Conservation (phyloP, 1,139 yeast genomes). For the Diutina scorzettiae region DNA sequence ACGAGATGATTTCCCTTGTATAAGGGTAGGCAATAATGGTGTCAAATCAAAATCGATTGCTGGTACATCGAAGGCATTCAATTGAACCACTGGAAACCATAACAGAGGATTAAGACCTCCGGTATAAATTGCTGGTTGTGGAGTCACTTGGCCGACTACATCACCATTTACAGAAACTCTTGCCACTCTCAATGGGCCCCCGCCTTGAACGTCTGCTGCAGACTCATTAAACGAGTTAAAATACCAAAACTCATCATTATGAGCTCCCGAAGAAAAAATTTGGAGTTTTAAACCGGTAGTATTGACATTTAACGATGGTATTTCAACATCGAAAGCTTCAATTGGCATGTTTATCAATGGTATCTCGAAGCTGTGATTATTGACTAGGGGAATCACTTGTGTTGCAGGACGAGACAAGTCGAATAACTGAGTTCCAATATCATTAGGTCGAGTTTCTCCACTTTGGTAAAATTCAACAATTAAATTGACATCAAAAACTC, state of each 20-base stretch:
- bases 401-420: constrained; percentile 10
- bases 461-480: constrained; percentile 36
- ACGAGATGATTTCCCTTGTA: constrained; percentile 14
- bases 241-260: constrained; percentile 80
- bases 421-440: constrained; percentile 6
- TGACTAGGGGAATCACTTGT: constrained; percentile 18
- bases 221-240: constrained; percentile 37
- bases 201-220: constrained; percentile 32
- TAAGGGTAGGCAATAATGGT: constrained; percentile 10
- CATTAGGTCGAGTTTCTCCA: background rate
- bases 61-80: constrained; percentile 58
- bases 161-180: constrained; percentile 39
- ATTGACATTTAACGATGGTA: constrained; percentile 34
- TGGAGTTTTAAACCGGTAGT: constrained; percentile 49
- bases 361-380: constrained; percentile 6
- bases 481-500: constrained; percentile 46
- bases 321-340: constrained; percentile 19
- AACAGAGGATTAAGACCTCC: constrained; percentile 11
- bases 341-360: constrained; percentile 24
- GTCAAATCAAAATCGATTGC: constrained; percentile 10
- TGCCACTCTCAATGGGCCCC: constrained; percentile 51
- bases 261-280: constrained; percentile 62
- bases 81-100: constrained; percentile 71
- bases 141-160: constrained; percentile 37
- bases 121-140: constrained; percentile 20